Percentiles rank a stretch among this genome's conserved stretches.
Evolutionary conservation across 345 rosid genomes (phyloP).

Genomic region (Hirschfeldia incana): DNA sequence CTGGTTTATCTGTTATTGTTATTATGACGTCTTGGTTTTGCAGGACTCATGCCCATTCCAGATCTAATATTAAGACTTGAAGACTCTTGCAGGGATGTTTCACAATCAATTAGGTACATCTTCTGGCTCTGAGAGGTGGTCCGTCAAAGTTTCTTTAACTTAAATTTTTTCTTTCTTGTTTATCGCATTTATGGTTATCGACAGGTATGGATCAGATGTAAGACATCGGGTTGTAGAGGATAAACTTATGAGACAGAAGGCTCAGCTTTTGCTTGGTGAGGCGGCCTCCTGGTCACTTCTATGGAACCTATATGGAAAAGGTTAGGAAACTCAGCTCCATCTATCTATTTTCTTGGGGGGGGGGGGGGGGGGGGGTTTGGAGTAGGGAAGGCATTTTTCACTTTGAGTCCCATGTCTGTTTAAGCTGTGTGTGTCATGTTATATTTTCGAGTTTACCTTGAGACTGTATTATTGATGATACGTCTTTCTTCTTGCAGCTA

Average conservation of each 20-base stretch:
- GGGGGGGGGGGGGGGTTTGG: not conserved
- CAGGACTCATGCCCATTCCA: conserved; percentile 86
- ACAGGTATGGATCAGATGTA: conserved; percentile 69
- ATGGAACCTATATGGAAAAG: conserved; percentile 97
- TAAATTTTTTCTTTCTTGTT: not conserved
- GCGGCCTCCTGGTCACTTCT: conserved; percentile 98
- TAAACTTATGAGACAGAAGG: conserved; percentile 92
- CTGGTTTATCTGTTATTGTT: conserved; percentile 5
- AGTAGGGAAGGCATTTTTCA: conserved; percentile 2
- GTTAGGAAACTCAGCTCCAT: conserved; percentile 45
- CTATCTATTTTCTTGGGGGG: conserved; percentile 6
- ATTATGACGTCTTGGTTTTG: conserved; percentile 28
- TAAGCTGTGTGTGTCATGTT: conserved; percentile 18
- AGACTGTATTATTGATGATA: conserved; percentile 6
- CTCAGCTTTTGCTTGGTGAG: conserved; percentile 92
- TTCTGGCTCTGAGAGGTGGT: conserved; percentile 8
- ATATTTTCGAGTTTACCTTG: conserved; percentile 18
- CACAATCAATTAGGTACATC: conserved; percentile 80
- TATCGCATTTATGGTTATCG: conserved; percentile 14
- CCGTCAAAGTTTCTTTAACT: conserved; percentile 2
- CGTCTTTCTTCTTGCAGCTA: conserved; percentile 57
- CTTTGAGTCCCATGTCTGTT: conserved; percentile 8
- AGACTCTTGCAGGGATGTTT: conserved; percentile 71
- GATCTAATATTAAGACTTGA: conserved; percentile 85
- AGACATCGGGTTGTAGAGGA: conserved; percentile 84